Conservation (phyloP, 2,329 filamentous ascomycete genomes). For the Aspergillus nomiae region DNA sequence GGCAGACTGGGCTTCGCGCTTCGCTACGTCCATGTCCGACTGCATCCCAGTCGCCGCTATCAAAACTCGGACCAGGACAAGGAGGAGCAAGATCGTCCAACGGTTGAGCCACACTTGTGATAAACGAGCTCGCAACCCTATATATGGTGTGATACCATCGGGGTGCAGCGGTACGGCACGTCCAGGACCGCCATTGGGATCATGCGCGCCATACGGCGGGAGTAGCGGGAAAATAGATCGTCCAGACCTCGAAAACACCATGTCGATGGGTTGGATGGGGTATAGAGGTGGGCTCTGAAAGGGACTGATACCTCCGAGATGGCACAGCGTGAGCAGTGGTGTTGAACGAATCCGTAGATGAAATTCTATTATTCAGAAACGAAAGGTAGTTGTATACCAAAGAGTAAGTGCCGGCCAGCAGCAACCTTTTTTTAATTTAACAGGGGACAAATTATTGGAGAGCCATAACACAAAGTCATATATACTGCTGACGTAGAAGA, state of each 20-base stretch:
- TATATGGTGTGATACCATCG: conserved; percentile 80
- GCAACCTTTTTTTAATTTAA: conserved; percentile 9
- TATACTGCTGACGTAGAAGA: conserved; percentile 19
- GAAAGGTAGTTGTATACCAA: background rate
- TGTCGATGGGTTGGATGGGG: conserved; percentile 14
- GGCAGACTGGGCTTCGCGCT: conserved; percentile 79
- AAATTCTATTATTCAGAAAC: background rate
- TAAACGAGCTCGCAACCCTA: conserved; percentile 82
- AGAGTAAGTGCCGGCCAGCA: conserved; percentile 21
- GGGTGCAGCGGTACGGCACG: conserved; percentile 62
- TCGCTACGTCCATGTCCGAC: conserved; percentile 73
- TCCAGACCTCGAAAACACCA: conserved; percentile 37
- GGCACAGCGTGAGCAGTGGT: background rate
- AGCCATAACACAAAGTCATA: conserved; percentile 17
- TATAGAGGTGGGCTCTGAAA: background rate
- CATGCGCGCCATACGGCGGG: conserved; percentile 44
- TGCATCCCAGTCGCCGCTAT: conserved; percentile 74
- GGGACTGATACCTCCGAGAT: background rate
- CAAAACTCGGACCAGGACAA: conserved; percentile 80
- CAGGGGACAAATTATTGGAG: conserved; percentile 15
- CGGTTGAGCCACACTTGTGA: conserved; percentile 98
- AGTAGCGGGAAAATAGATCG: conserved; percentile 41
- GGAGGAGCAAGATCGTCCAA: conserved; percentile 87
- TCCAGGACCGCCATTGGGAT: conserved; percentile 53
- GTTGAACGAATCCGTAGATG: background rate